Evolutionary conservation across 2,329 filamentous ascomycete genomes (phyloP), one percentile per base, ranked within the genome.

Genomic region (Fusarium clavum): DNA sequence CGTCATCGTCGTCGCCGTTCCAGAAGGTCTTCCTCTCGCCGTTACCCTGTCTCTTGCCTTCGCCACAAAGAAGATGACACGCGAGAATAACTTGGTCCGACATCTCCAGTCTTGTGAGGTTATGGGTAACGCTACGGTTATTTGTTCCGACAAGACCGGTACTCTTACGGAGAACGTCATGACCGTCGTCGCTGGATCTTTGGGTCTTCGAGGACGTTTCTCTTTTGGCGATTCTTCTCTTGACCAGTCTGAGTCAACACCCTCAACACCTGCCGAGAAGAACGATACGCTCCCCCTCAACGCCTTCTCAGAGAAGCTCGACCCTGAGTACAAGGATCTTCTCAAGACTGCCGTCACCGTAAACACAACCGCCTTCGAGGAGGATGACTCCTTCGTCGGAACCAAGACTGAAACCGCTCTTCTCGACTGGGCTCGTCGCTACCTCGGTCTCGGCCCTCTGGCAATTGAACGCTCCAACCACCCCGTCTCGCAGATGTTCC

Each of bases 111-210:
- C 90, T 60, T 92, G 90, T 76, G 90, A 92, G 75, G 91, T 89
- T 5, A 92, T 92, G 90, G 90, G 90, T 7, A 91, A 91, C 68
- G 88, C 88, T 2, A 90, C 88, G 2, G 91, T 91, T 0, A 91
- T 94, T 48, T 94, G 92, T 80, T 94, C 91, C 5, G 92, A 93
- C 56, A 80, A 80, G 71, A 80, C 79, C 0, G 79, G 79, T 8
- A 80, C 79, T 0, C 64, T 80, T 3, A 81, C 79, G 0, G 89
- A 91, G 62, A 92, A 92, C 67, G 89, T 90, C 77, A 92, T 92
- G 90, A 91, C 89, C 0, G 90, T 93, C 2, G 90, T 93, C 40
- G 88, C 91, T 41, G 91, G 90, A 18, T 87, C 90, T 2, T 13
- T 73, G 8, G 70, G 70, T 2, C 54, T 58, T 38, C 58, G 54